These are phyloP conservation scores for Floccularia luteovirens DNA, from an alignment of 768 basidiomycete genomes.

Conservation along the genomic window DNA sequence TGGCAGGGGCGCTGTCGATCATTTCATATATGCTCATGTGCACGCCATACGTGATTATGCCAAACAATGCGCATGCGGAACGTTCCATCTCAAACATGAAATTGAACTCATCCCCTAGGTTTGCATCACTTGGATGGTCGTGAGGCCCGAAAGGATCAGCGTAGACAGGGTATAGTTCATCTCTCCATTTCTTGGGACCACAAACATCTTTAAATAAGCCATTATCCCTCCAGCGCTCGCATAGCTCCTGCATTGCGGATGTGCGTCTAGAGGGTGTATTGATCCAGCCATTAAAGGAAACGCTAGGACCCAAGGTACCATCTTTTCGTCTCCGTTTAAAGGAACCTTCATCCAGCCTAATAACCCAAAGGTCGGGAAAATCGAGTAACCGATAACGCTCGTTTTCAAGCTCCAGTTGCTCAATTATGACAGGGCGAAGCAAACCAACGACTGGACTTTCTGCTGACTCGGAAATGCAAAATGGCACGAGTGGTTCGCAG, in stretches of 20 bases:
- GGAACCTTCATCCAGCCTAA: conserved; percentile 22
- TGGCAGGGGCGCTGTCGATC: conserved; percentile 13
- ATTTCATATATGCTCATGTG: conserved; percentile 78
- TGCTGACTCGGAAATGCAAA: conserved; percentile 42
- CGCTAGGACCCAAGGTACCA: conserved; percentile 20
- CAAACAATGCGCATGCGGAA: conserved; percentile 83
- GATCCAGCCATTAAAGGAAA: conserved; percentile 45
- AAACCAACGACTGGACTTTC: conserved; percentile 54
- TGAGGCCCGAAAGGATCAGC: conserved; percentile 57
- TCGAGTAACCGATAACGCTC: conserved; percentile 16
- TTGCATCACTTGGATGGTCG: conserved; percentile 32
- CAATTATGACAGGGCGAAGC: conserved; percentile 48
- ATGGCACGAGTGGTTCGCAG: conserved; percentile 42
- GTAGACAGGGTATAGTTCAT: conserved; percentile 79
- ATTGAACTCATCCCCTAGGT: conserved; percentile 33
- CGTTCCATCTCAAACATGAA: conserved; percentile 88
- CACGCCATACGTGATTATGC: conserved; percentile 85
- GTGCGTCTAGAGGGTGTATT: conserved; percentile 55
- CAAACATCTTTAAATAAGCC: conserved; percentile 57
- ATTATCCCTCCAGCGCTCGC: conserved; percentile 68
- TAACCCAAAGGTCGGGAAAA: conserved; percentile 30
- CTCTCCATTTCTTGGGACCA: conserved; percentile 75
- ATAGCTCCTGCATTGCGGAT: conserved; percentile 53
- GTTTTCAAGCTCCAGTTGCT: conserved; percentile 47
- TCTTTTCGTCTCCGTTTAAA: conserved; percentile 15